These are phyloP conservation scores for Sanghuangporus weigelae DNA, from an alignment of 1,284 basidiomycete genomes.

Conservation along the genomic window DNA sequence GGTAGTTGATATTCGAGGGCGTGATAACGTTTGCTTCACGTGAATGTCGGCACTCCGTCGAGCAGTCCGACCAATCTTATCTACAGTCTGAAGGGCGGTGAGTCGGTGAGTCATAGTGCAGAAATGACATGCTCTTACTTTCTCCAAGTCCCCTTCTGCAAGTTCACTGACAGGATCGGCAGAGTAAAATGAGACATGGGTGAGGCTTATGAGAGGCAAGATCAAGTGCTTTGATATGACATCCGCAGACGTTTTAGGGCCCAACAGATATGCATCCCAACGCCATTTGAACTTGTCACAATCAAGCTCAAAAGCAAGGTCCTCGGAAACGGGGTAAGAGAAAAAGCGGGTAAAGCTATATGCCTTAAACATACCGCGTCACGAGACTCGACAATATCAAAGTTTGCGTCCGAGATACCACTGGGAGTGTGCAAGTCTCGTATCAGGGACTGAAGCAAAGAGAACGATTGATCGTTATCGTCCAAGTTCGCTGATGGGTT, in stretches of 20 bases:
- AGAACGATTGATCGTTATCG: constrained; percentile 41
- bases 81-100: constrained; percentile 45
- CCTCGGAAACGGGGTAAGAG: constrained; percentile 35
- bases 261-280: constrained; percentile 67
- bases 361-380: constrained; percentile 45
- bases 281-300: constrained; percentile 61
- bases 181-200: constrained; percentile 60
- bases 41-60: constrained; percentile 65
- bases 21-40: constrained; percentile 61
- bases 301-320: constrained; percentile 57
- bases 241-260: constrained; percentile 58
- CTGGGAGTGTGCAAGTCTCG: constrained; percentile 54
- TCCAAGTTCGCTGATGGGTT: constrained; percentile 33
- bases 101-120: neutral
- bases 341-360: neutral
- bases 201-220: constrained; percentile 63
- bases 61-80: constrained; percentile 61
- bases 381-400: constrained; percentile 49
- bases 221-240: constrained; percentile 72
- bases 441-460: constrained; percentile 49
- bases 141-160: constrained; percentile 54
- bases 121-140: constrained; percentile 35
- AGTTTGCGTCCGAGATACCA: constrained; percentile 49
- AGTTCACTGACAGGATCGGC: constrained; percentile 49
- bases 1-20: constrained; percentile 57